Base-by-base conservation (phyloP, 495 filamentous ascomycete species). In the Penicillium argentinense region DNA sequence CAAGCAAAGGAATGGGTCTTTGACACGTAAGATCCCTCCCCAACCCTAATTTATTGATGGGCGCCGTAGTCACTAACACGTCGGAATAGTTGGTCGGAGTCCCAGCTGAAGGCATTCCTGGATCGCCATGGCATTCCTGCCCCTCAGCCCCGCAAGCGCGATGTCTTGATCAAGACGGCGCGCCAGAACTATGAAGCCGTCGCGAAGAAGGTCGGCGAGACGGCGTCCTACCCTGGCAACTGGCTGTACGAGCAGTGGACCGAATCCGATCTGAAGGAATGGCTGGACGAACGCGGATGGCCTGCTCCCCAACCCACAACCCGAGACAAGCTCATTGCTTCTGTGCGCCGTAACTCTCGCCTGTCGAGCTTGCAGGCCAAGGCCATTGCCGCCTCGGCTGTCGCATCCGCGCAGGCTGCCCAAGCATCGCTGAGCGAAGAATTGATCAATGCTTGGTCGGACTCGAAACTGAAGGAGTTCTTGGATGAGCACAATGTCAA, bases 181-280 rank as follows among this genome's bases (percentile, higher is more conserved):
- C 90, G 93, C 44, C 73, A 83, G 47, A 92, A 86, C 62, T 97
- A 95, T 51, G 84, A 96, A 49, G 73, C 77, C 3, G 64, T 87
- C 32, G 91, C 93, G 9, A 81, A 90, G 60, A 97, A 96, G 70
- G 74, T 79, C 29, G 88, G 88, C 50, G 87, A 96, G 67, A 86
- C 88, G 1, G 72, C 80, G 27, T 62, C 79, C 8, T 98, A 98
- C 54, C 93, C 93, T 28, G 93, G 93, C n/a, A 84, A 96, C 67
- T 98, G 93, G 93, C 71, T 97, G 24, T 98, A 96, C 57, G 81
- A 82, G 47, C 74, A 85, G 26, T 98, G 93, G 93, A 81, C 84
- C 33, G 80, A 92, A 29, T 87, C 83, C 42, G 83, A 86, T 26
- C 63, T 85, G 30, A 88, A 85, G 66, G 79, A 85, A 54, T 98